These are phyloP conservation scores for Linanthus parryae DNA, from an alignment of 148 eudicot genomes.

Conservation along the genomic window DNA sequence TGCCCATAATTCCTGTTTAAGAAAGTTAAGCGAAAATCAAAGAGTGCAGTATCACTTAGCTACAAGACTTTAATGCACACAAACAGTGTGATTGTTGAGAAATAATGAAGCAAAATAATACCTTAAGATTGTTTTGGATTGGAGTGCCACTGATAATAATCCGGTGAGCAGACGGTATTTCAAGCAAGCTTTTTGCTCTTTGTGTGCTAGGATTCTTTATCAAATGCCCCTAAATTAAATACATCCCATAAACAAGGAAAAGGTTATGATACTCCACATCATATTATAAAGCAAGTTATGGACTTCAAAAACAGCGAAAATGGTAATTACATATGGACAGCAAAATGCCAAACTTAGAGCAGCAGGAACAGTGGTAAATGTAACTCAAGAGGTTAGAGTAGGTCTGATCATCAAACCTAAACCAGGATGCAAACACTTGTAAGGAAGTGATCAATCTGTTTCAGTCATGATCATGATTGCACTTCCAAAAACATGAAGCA, in stretches of 20 bases:
- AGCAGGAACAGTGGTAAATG: no score
- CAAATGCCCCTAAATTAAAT: slow-evolving; percentile 67
- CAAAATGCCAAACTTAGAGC: no score
- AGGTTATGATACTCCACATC: not conserved
- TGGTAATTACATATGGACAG: no score
- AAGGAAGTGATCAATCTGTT: no score
- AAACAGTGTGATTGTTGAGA: not conserved
- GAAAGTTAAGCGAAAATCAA: slow-evolving; percentile 2
- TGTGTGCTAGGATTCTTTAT: slow-evolving; percentile 97
- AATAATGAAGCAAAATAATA: slow-evolving; percentile 13
- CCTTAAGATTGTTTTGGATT: slow-evolving; percentile 93
- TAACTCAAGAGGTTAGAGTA: no score
- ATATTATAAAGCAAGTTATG: no score
- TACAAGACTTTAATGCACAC: not conserved
- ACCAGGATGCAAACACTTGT: no score
- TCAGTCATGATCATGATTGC: no score
- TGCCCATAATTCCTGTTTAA: slow-evolving; percentile 87
- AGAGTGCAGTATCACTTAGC: not conserved
- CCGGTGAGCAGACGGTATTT: slow-evolving; percentile 82
- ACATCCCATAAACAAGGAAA: slow-evolving; percentile 8
- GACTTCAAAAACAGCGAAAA: no score
- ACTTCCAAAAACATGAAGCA: no score
- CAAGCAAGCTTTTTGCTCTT: slow-evolving; percentile 94
- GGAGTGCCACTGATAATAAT: slow-evolving; percentile 97
- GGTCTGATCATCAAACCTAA: no score